Conservation (phyloP, 2,329 filamentous ascomycete species). For the Myriosclerotinia curreyana region DNA sequence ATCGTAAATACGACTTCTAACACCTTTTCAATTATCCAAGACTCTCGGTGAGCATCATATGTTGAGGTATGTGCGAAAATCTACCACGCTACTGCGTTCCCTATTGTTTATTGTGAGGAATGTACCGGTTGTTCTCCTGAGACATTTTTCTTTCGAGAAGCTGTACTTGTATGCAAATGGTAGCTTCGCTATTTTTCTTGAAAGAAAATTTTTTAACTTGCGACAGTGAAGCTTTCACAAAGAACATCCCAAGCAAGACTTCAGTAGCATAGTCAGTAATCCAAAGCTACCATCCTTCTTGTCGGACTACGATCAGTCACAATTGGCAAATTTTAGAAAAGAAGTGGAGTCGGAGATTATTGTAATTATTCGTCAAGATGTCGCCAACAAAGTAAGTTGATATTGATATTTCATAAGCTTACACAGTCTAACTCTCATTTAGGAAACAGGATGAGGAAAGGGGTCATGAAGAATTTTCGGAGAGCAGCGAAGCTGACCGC, state of each 20-base stretch:
- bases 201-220: background rate
- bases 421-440: background rate
- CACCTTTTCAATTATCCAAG: background rate
- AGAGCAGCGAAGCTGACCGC: background rate
- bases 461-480: background rate
- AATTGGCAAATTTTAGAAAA: background rate
- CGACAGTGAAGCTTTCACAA: conserved; percentile 4
- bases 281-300: background rate
- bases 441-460: background rate
- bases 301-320: background rate
- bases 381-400: background rate
- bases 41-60: background rate
- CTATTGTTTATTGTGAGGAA: conserved; percentile 11
- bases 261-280: background rate
- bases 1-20: background rate
- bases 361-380: background rate
- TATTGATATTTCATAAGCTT: too few relatives aligned
- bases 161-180: conserved; percentile 13
- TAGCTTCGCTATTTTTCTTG: conserved; percentile 3
- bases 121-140: background rate
- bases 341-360: background rate
- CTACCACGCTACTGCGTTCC: background rate
- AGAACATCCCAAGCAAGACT: conserved; percentile 1
- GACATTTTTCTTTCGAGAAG: conserved; percentile 3
- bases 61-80: background rate